Percentiles rank a stretch among this genome's conserved stretches.
phyloP scores from a whole-genome alignment of 495 filamentous ascomycete species.

The Glonium stellatum region DNA sequence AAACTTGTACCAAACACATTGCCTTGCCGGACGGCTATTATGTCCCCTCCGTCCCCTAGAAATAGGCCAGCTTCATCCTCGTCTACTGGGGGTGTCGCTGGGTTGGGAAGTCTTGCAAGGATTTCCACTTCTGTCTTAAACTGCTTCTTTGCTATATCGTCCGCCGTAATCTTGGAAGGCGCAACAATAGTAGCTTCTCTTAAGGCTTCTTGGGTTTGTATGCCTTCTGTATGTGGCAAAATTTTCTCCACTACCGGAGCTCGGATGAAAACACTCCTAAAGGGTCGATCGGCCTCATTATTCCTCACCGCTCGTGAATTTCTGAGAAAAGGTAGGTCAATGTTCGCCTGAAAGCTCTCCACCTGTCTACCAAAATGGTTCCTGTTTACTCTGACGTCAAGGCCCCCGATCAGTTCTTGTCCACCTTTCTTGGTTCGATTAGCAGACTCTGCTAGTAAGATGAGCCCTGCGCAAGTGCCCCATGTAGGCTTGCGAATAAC shows the following conservation, averaged over 20 bases:
- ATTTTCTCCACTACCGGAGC: constrained; percentile 89
- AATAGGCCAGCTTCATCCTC: constrained; percentile 28
- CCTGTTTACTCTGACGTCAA: constrained; percentile 85
- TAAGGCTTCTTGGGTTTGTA: constrained; percentile 45
- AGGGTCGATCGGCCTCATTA: constrained; percentile 40
- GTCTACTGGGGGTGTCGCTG: constrained; percentile 24
- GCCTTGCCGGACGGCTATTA: constrained; percentile 83
- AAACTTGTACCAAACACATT: constrained; percentile 97
- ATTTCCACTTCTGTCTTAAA: constrained; percentile 47
- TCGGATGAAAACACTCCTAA: constrained; percentile 84
- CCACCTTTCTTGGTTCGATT: constrained; percentile 84
- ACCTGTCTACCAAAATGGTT: constrained; percentile 94
- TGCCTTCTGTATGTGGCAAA: constrained; percentile 48
- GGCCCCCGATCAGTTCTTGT: constrained; percentile 86
- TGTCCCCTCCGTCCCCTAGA: constrained; percentile 61
- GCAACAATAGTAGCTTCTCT: constrained; percentile 59
- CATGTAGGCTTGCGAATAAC: constrained; percentile 76
- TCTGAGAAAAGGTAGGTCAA: constrained; percentile 66
- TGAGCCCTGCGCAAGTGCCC: constrained; percentile 95
- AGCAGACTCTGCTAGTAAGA: constrained; percentile 81
- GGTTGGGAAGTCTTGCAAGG: constrained; percentile 48
- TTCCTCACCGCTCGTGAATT: constrained; percentile 1
- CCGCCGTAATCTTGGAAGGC: constrained; percentile 43
- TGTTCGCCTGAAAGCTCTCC: constrained; percentile 79
- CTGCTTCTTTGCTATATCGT: constrained; percentile 25